A percentile compares a stretch with the other conserved stretches of the same genome.
Conservation (phyloP, 768 basidiomycete species). For the Vishniacozyma victoriae region DNA sequence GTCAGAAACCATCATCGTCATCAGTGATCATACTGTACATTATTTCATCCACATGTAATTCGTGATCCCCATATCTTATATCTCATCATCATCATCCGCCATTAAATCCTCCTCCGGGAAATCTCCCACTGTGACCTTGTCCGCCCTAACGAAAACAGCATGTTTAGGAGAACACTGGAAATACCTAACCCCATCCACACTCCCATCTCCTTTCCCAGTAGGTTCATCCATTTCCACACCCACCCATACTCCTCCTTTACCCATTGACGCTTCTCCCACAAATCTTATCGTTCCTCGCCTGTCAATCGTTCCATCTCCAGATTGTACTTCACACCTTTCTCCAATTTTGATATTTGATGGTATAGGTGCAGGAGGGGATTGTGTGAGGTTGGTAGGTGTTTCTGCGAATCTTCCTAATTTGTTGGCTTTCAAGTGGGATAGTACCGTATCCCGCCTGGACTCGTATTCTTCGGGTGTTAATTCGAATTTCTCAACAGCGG, state of each 20-base stretch:
- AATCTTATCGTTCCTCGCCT: slow-evolving; percentile 83
- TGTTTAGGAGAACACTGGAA: slow-evolving; percentile 71
- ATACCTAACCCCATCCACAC: slow-evolving; percentile 78
- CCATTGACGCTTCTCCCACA: slow-evolving; percentile 73
- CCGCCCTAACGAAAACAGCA: slow-evolving; percentile 80
- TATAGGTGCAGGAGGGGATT: slow-evolving; percentile 40
- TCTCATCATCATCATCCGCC: slow-evolving; percentile 55
- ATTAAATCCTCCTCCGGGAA: slow-evolving; percentile 74
- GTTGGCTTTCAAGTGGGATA: slow-evolving; percentile 78
- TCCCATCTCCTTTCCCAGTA: slow-evolving; percentile 89
- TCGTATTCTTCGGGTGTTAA: slow-evolving; percentile 75
- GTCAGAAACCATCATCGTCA: too few species aligned
- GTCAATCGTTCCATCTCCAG: slow-evolving; percentile 59
- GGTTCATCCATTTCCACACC: slow-evolving; percentile 95
- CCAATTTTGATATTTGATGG: slow-evolving; percentile 58
- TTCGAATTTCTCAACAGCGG: slow-evolving; percentile 89
- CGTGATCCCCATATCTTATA: too few species aligned
- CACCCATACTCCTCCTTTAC: slow-evolving; percentile 65
- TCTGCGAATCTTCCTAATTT: slow-evolving; percentile 80
- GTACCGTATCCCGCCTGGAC: slow-evolving; percentile 75
- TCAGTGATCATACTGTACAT: too few species aligned
- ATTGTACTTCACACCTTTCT: slow-evolving; percentile 76
- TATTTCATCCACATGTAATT: too few species aligned
- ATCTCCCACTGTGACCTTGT: slow-evolving; percentile 74
- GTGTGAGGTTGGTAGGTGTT: slow-evolving; percentile 26